These are phyloP conservation scores for Mortierella antarctica DNA, from an alignment of 192 early-diverging fungal genomes.

Conservation along the genomic window DNA sequence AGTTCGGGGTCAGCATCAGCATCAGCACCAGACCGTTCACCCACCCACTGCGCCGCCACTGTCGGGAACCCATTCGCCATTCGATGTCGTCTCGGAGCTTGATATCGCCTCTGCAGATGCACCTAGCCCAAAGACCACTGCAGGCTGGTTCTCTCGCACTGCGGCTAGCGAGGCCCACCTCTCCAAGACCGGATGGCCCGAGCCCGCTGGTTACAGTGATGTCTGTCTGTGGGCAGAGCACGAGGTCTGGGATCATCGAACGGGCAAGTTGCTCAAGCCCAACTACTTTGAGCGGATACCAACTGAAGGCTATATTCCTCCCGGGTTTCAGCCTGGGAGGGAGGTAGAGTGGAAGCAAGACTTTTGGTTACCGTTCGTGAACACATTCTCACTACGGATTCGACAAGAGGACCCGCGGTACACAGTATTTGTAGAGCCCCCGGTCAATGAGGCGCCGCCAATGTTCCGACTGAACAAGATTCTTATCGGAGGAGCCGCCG, in stretches of 20 bases:
- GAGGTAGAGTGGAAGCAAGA: slow-evolving; percentile 48
- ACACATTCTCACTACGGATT: slow-evolving; percentile 47
- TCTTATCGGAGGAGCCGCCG: slow-evolving; percentile 57
- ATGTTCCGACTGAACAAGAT: slow-evolving; percentile 41
- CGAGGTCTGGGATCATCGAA: slow-evolving; percentile 58
- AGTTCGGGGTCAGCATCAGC: slow-evolving; percentile 1
- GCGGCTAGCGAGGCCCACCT: slow-evolving; percentile 15
- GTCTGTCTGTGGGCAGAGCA: slow-evolving; percentile 65
- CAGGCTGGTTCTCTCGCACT: too few species aligned
- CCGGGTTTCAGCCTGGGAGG: slow-evolving; percentile 38
- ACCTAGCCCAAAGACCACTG: too few species aligned
- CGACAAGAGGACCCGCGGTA: slow-evolving; percentile 54
- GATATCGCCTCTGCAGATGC: slow-evolving; percentile 1
- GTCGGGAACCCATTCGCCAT: not conserved
- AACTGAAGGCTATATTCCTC: slow-evolving; percentile 15
- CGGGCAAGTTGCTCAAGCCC: slow-evolving; percentile 34
- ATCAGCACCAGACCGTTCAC: slow-evolving; percentile 4
- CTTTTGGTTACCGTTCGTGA: slow-evolving; percentile 61
- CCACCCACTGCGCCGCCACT: not conserved
- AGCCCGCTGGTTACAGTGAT: slow-evolving; percentile 44
- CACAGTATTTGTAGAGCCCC: slow-evolving; percentile 65
- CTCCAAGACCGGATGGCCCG: slow-evolving; percentile 54
- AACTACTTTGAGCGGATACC: slow-evolving; percentile 62
- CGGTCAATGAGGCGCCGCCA: slow-evolving; percentile 59
- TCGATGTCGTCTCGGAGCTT: slow-evolving; percentile 29